These are phyloP conservation scores for Solanum tarapatanum DNA, from an alignment of 257 asterid genomes.

Conservation along the genomic window DNA sequence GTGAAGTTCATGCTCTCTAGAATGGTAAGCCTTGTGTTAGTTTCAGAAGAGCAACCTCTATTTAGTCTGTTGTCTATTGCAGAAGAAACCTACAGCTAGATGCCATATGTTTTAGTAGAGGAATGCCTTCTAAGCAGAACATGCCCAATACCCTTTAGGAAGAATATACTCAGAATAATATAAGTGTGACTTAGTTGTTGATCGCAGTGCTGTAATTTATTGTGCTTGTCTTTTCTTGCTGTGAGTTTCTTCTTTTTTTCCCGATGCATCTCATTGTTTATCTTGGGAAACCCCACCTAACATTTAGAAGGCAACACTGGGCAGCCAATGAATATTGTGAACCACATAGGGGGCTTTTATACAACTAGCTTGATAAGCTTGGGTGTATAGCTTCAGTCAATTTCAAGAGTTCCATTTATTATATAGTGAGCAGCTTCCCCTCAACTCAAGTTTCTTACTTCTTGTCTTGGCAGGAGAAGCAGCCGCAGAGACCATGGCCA, in stretches of 20 bases:
- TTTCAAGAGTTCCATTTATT: not conserved
- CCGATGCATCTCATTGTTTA: not conserved
- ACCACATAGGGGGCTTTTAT: not conserved
- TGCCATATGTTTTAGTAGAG: not conserved
- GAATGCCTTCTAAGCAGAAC: not conserved
- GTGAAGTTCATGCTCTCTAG: conserved; percentile 77
- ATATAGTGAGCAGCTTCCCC: not conserved
- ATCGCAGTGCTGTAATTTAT: not conserved
- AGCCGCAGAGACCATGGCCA: conserved; percentile 86
- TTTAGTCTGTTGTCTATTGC: not conserved
- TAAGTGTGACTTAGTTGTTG: not conserved
- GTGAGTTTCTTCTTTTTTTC: not conserved
- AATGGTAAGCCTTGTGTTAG: conserved; percentile 43
- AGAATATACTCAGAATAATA: not conserved
- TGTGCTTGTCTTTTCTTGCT: not conserved
- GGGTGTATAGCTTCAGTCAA: not conserved
- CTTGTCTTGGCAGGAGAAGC: conserved; percentile 59
- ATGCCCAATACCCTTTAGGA: not conserved
- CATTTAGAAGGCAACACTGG: not conserved
- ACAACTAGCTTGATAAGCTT: not conserved
- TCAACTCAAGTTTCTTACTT: not conserved
- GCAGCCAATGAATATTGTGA: not conserved
- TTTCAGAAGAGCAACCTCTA: not conserved
- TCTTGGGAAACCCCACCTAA: not conserved
- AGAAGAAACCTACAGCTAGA: not conserved